Base-by-base conservation (phyloP, 2,329 filamentous ascomycete species). In the Aureobasidium sp. region DNA sequence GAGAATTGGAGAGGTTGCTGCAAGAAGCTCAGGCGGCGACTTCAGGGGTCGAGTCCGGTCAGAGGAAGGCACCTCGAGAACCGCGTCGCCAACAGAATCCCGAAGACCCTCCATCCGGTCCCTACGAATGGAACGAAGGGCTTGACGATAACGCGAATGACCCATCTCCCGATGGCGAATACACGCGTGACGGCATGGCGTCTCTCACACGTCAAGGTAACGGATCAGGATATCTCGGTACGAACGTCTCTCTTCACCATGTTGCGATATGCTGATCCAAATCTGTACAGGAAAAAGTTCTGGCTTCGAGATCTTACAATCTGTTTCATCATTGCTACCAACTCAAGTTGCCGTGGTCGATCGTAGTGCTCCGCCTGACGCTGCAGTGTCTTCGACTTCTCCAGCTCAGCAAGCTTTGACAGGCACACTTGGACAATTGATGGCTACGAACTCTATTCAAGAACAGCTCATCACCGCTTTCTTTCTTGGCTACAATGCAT, bases 401-500 rank as follows among this genome's bases (percentile, higher is more conserved):
- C 20, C 53, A 9, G 20, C n/a, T 25, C 39, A 8, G 1, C 39
- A 45, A 17, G 3, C 31, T 47, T 51, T 62, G 29, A 29, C 60
- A 11, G 34, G 25, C 29, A 39, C 3, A 12, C 9, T 14, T n/a
- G 39, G 39, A 20, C 44, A 51, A 1, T 48, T 44, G 1, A 25
- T 60, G 44, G 17, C 36, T n/a, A 60, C 57, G 9, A 5, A 31
- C 8, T 48, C 29, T 6, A 60, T 60, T 7, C 45, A 44, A 12
- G 58, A 61, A 14, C 44, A 48, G 20, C 27, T 53, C 11, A 45
- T 61, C n/a, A 45, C 49, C 4, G 74, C 76, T 1, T 80, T 78
- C 65, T 80, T 80, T 61, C 65, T 73, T 22, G 72, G 78, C 27
- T 80, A 79, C 64, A 77, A 80, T 63, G 69, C 71, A 6, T 76